Percentiles rank a stretch among this genome's conserved stretches.
Evolutionary conservation across 768 basidiomycete species (phyloP).

Genomic region (Tylopilus sp.): DNA sequence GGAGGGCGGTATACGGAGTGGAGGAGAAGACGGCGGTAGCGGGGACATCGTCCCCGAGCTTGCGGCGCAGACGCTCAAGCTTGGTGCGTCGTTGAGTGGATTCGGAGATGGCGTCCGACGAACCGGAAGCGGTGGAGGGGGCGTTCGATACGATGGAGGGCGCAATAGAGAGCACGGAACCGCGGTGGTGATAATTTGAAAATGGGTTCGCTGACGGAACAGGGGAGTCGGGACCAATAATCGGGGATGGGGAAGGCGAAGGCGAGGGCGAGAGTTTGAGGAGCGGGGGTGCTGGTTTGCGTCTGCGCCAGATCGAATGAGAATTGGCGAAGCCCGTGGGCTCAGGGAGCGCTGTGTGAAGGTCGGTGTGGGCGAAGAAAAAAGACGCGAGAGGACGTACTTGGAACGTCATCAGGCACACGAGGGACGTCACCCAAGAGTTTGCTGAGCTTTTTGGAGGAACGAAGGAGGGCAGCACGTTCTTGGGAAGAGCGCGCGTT

Average conservation of each 20-base stretch:
- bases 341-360: neutral
- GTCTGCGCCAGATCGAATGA: slow-evolving; percentile 22
- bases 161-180: slow-evolving; percentile 22
- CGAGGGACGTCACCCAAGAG: slow-evolving; percentile 60
- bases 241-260: neutral
- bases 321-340: neutral
- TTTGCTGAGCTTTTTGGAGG: slow-evolving; percentile 56
- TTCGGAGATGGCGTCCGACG: slow-evolving; percentile 35
- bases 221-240: slow-evolving; percentile 3
- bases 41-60: slow-evolving; percentile 62
- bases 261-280: slow-evolving; percentile 14
- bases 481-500: slow-evolving; percentile 51
- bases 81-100: slow-evolving; percentile 47
- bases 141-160: slow-evolving; percentile 16
- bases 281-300: slow-evolving; percentile 29
- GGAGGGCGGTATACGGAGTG: slow-evolving; percentile 7
- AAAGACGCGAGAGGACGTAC: neutral
- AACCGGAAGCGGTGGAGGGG: slow-evolving; percentile 14
- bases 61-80: slow-evolving; percentile 60
- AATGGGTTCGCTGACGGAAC: neutral
- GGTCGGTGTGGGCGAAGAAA: neutral
- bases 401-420: slow-evolving; percentile 38
- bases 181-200: slow-evolving; percentile 9
- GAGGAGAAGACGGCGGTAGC: slow-evolving; percentile 55
- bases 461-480: slow-evolving; percentile 53